Base-by-base conservation (phyloP, 345 rosid species). In the Euclidium syriacum region DNA sequence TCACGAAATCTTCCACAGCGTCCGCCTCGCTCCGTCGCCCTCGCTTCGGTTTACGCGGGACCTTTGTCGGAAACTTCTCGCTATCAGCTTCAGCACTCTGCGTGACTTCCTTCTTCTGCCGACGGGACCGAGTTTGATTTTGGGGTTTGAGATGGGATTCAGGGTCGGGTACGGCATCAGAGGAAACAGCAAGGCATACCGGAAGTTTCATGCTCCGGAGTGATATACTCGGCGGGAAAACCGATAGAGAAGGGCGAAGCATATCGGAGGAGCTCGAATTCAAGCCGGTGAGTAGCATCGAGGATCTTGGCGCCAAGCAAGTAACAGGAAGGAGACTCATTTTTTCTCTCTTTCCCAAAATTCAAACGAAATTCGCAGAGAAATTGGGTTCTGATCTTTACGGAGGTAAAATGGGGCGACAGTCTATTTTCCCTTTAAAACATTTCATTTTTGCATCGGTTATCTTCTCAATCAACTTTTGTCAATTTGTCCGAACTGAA, bases 11-110 rank as follows among this genome's bases (percentile, higher is more conserved):
- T 59, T 89, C 98, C 9, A 89, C 94, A 0, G 91, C 91, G 40
- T 47, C 90, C 1, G 96, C 85, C 54, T 92, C 98, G 73, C 88
- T 85, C 70, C 78, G 78, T 16, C 90, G 83, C 8, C 91, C 96
- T 3, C 89, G 90, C 73, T 83, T 76, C 22, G 85, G 43, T 77
- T 80, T 83, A 74, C 77, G 76, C 1, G 86, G 88, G 35, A 54
- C 77, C 25, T 72, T 83, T 3, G 75, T 63, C 8, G 78, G 86
- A 44, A 81, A 78, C 46, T 52, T 53, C 5, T 58, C 62, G 27
- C 34, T 54, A 15, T 26, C 36, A 26, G 53, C 7, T 49, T 33
- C 44, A 11, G 60, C 72, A 47, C 46, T 68, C 24, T 36, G 19
- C 10, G 73, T 60, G 26, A 15, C 46, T 34, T 71, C 39, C n/a